Percentiles rank a stretch among this genome's conserved stretches.
These are phyloP conservation scores for Tillandsia leiboldiana DNA, from an alignment of 176 grass and related monocot species.

Conservation along the genomic window DNA sequence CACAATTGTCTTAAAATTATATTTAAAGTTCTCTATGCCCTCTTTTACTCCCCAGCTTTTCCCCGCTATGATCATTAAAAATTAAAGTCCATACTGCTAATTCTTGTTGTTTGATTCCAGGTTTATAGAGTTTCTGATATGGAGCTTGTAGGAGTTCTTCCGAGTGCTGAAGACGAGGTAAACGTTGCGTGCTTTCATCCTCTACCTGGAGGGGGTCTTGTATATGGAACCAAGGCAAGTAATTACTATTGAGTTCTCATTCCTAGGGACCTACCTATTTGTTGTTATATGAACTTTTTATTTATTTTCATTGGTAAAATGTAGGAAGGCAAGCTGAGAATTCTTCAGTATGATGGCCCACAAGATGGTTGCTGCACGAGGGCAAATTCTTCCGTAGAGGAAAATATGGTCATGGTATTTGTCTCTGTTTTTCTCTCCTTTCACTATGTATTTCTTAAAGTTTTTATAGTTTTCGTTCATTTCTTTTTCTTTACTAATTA, in stretches of 20 bases:
- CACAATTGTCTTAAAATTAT: too few species aligned
- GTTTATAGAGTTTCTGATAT: conserved; percentile 99
- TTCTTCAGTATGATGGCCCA: conserved; percentile 69
- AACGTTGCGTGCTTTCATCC: conserved; percentile 96
- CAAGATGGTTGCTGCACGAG: conserved; percentile 32
- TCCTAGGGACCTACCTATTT: not conserved
- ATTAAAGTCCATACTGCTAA: too few species aligned
- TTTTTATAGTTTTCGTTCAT: not conserved
- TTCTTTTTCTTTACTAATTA: not conserved
- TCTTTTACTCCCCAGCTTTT: not conserved
- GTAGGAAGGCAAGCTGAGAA: conserved; percentile 95
- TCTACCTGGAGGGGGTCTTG: conserved; percentile 71
- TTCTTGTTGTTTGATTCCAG: conserved; percentile 22
- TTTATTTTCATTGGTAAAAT: not conserved
- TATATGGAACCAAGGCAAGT: conserved; percentile 87
- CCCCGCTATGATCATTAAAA: not conserved
- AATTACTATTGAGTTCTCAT: not conserved
- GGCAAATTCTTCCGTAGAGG: conserved; percentile 38
- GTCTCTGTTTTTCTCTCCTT: not conserved
- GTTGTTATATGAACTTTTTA: not conserved
- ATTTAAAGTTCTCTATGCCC: too few species aligned
- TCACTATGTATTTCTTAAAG: conserved; percentile 5
- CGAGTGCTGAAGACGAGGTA: conserved; percentile 89
- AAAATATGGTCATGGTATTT: conserved; percentile 60
- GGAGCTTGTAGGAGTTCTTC: conserved; percentile 88